Conservation (phyloP, 2,329 filamentous ascomycete genomes). For the Aspergillus sp. region DNA sequence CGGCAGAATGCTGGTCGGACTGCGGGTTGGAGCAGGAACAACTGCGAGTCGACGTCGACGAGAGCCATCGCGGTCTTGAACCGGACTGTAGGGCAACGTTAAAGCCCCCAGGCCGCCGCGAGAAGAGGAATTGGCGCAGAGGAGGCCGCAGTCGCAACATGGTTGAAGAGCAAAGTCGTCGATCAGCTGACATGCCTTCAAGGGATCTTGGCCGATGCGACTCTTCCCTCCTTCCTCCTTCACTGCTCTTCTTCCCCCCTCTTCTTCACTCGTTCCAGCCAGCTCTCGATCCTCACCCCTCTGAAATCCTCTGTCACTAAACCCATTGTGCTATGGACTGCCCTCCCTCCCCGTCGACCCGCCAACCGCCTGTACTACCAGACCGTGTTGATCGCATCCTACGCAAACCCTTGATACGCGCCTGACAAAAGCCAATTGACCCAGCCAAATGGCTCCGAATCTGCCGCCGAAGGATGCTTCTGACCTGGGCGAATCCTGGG, state of each 20-base stretch:
- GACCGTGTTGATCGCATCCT: background rate
- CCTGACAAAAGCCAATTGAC: too few species aligned
- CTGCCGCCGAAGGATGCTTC: slow-evolving; percentile 5
- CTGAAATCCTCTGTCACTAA: too few species aligned
- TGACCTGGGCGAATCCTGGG: slow-evolving; percentile 29
- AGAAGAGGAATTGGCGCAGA: background rate
- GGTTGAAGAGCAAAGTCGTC: background rate
- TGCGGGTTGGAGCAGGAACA: slow-evolving; percentile 21
- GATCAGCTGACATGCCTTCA: too few species aligned
- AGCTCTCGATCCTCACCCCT: too few species aligned
- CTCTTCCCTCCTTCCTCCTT: too few species aligned
- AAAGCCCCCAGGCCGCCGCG: background rate
- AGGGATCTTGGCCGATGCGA: too few species aligned
- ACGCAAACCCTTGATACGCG: background rate
- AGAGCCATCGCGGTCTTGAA: slow-evolving; percentile 13
- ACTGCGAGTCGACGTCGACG: slow-evolving; percentile 11
- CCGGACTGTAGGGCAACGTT: background rate
- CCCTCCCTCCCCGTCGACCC: background rate
- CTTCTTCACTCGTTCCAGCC: too few species aligned
- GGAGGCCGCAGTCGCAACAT: background rate
- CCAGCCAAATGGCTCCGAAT: background rate
- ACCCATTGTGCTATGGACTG: background rate
- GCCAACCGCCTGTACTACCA: background rate
- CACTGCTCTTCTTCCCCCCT: too few species aligned
- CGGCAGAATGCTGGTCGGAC: slow-evolving; percentile 5